A percentile compares a stretch with the other conserved stretches of the same genome.
These are phyloP conservation scores for Coemansia sp. DNA, from an alignment of 192 early-diverging fungal genomes.

Conservation along the genomic window DNA sequence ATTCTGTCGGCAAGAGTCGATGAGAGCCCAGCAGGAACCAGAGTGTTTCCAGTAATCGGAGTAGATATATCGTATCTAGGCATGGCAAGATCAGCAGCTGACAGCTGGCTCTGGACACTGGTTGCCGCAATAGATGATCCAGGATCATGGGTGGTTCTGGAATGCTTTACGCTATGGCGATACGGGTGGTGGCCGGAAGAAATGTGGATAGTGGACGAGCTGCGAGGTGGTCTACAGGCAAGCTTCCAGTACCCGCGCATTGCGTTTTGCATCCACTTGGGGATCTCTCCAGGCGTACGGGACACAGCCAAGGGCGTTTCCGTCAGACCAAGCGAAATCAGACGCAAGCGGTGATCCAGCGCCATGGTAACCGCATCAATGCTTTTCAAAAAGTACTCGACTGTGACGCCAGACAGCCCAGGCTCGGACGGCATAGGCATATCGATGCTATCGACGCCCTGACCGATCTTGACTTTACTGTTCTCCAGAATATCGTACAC, in stretches of 20 bases:
- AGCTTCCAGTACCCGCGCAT: constrained; percentile 55
- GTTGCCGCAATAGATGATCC: not conserved
- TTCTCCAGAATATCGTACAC: constrained; percentile 47
- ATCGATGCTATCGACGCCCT: constrained; percentile 16
- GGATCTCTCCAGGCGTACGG: constrained; percentile 18
- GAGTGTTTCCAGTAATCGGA: constrained; percentile 1
- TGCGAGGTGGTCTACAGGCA: constrained; percentile 23
- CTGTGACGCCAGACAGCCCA: constrained; percentile 33
- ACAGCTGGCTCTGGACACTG: constrained; percentile 15
- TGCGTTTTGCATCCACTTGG: constrained; percentile 50
- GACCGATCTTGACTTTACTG: constrained; percentile 41
- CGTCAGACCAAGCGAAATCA: constrained; percentile 30
- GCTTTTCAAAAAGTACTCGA: constrained; percentile 44
- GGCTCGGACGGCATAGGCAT: constrained; percentile 15
- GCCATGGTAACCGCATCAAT: constrained; percentile 51
- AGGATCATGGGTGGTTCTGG: constrained; percentile 1
- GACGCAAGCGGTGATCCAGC: constrained; percentile 40
- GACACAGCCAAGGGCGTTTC: constrained; percentile 32
- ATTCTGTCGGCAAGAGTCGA: constrained; percentile 6
- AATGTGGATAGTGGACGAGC: not conserved
- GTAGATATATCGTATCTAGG: not conserved
- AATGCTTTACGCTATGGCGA: not conserved
- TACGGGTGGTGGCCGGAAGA: constrained; percentile 4
- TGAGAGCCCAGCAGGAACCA: not conserved
- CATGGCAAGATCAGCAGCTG: not conserved